Evolutionary conservation across 2,329 filamentous ascomycete genomes (phyloP).

Genomic region (Hypomyces perniciosus): DNA sequence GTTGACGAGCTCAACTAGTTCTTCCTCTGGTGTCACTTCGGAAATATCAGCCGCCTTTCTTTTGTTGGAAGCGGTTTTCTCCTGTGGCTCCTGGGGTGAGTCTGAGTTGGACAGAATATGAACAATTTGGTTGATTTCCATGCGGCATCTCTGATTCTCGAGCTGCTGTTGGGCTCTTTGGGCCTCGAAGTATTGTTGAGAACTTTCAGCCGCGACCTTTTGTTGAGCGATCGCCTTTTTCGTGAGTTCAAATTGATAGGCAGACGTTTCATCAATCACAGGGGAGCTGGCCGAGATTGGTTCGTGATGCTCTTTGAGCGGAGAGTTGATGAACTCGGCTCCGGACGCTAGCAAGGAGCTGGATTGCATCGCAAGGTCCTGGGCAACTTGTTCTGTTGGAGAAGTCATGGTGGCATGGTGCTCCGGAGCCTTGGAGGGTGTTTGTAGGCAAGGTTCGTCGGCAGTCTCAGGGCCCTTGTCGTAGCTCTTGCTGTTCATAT

Average conservation of each 20-base stretch:
- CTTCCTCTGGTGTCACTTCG: slow-evolving; percentile 10
- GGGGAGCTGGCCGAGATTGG: neutral
- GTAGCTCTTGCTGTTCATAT: too few relatives aligned
- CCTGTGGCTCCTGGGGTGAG: neutral
- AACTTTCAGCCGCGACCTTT: slow-evolving; percentile 6
- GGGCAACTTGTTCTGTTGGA: slow-evolving; percentile 2
- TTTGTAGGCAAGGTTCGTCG: neutral
- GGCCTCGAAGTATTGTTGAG: slow-evolving; percentile 1
- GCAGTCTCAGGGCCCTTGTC: neutral
- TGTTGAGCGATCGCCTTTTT: slow-evolving; percentile 15
- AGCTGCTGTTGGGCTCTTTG: neutral
- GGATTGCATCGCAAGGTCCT: slow-evolving; percentile 4
- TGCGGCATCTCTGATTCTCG: neutral
- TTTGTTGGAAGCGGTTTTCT: slow-evolving; percentile 13
- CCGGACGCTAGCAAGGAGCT: slow-evolving; percentile 24
- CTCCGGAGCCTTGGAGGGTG: neutral
- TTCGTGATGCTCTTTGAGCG: slow-evolving; percentile 7
- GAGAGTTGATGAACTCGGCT: slow-evolving; percentile 26
- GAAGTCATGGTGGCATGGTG: neutral
- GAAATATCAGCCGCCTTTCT: slow-evolving; percentile 26
- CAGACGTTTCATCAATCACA: slow-evolving; percentile 24
- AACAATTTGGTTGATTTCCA: too few relatives aligned
- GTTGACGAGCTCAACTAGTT: neutral
- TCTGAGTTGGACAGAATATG: neutral
- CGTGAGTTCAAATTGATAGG: slow-evolving; percentile 25